Evolutionary conservation across 192 early-diverging fungal species (phyloP), one percentile per base, ranked within the genome.

Genomic region (Mortierella antarctica): DNA sequence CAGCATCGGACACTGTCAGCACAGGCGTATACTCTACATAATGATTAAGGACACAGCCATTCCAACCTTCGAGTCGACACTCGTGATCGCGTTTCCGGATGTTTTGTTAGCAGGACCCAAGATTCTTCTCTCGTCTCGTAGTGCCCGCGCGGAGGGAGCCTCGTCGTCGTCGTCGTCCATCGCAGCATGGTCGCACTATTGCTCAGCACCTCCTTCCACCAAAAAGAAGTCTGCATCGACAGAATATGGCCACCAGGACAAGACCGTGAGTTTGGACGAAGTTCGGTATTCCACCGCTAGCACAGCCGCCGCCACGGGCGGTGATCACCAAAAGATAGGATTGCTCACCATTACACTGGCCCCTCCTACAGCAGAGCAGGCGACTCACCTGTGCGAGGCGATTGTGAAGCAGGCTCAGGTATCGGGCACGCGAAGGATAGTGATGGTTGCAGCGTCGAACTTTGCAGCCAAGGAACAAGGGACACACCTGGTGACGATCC

Each of bases 81-180:
- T 78, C 7, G 67, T 78, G 11, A 60, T 78, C n/a, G 68, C 67
- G 51, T 64, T 78, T 13, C 75, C 75, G 40, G 75, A 78, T 57
- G 75, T 78, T 10, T 50, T 70, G 12, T 45, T 65, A 49, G 75
- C 75, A 56, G 75, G 75, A 55, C 75, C 75, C 21, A 57, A 62
- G 49, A 70, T 78, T 39, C 49, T 70, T 0, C 51, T 78, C 23
- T 70, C 67, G 2, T 49, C 73, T 0, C 21, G 21, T 2, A n/a
- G 21, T 49, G 61, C 57, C 40, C 18, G 15, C 4, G 10, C 54
- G 12, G 47, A 50, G 13, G 55, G 23, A 49, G n/a, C 55, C 44
- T 41, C 49, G 13, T 31, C 31, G 31, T 31, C 53, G 21, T 1
- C 72, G 31, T 31, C 53, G 21, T 1, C 72, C 18, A 78, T 78